Percentiles rank a stretch among this genome's conserved stretches.
These are phyloP conservation scores for Populus tomentosa DNA, from an alignment of 441 rosid genomes.

Conservation along the genomic window DNA sequence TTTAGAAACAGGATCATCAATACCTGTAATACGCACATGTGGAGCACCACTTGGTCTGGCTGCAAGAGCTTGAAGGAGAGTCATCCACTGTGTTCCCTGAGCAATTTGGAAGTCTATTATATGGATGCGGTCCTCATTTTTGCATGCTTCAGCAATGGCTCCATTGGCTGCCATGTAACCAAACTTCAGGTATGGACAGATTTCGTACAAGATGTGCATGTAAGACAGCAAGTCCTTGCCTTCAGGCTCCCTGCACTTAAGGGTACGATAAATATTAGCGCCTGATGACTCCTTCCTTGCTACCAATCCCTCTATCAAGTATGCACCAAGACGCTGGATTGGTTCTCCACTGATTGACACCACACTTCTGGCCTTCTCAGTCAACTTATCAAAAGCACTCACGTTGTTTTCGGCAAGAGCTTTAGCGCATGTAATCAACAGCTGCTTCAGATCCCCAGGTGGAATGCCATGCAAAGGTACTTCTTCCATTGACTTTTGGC, in stretches of 20 bases:
- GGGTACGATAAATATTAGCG: conserved; percentile 57
- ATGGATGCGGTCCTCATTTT: conserved; percentile 59
- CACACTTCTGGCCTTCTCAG: conserved; percentile 45
- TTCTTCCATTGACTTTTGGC: conserved; percentile 29
- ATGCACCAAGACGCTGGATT: conserved; percentile 82
- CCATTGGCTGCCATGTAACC: conserved; percentile 96
- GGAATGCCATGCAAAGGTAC: conserved; percentile 29
- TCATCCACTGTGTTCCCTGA: conserved; percentile 82
- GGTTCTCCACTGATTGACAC: conserved; percentile 77
- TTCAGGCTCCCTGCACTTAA: conserved; percentile 65
- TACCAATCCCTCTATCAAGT: conserved; percentile 75
- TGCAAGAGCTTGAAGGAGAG: conserved; percentile 48
- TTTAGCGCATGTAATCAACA: conserved; percentile 71
- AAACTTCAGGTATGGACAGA: conserved; percentile 86
- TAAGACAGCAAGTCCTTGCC: conserved; percentile 75
- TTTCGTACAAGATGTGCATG: conserved; percentile 68
- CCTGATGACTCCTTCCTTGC: conserved; percentile 73
- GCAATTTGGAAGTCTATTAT: conserved; percentile 83
- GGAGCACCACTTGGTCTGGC: conserved; percentile 44
- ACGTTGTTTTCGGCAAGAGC: conserved; percentile 53
- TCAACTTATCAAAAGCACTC: conserved; percentile 46
- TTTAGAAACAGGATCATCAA: conserved; percentile 54
- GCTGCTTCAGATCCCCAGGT: conserved; percentile 52
- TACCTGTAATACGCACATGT: conserved; percentile 72
- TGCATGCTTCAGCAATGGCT: conserved; percentile 88